A percentile compares a stretch with the other conserved stretches of the same genome.
Conservation (phyloP, 805 yeast species). For the Pichia ethanolica region DNA sequence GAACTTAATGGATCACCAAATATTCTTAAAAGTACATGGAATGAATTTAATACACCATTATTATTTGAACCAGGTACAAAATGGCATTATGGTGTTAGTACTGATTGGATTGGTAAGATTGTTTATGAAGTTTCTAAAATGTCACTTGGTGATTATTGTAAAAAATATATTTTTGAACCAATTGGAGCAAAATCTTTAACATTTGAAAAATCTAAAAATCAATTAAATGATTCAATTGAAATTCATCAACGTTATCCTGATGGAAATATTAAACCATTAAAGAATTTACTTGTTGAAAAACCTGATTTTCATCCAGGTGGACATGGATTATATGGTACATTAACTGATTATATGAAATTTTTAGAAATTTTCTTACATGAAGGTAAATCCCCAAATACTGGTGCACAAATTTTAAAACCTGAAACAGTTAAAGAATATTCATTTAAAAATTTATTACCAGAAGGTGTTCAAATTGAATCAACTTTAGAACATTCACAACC, state of each 20-base stretch:
- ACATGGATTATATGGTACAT: conserved; percentile 5
- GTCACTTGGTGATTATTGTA: conserved; percentile 5
- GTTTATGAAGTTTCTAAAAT: background rate
- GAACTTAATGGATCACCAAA: background rate
- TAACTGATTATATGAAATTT: conserved; percentile 4
- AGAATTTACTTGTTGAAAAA: background rate
- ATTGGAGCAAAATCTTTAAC: conserved; percentile 3
- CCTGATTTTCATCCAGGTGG: conserved; percentile 7
- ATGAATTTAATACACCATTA: conserved; percentile 13
- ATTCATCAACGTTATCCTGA: conserved; percentile 4
- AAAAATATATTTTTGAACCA: conserved; percentile 1
- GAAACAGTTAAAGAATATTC: conserved; percentile 2
- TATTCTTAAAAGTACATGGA: conserved; percentile 20
- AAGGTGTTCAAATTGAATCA: background rate
- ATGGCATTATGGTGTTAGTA: conserved; percentile 6
- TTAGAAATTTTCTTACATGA: conserved; percentile 7
- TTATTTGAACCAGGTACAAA: conserved; percentile 21
- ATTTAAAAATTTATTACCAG: conserved; percentile 4
- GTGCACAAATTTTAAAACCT: conserved; percentile 2
- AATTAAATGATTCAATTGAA: background rate
- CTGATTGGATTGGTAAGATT: conserved; percentile 7
- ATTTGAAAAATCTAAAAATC: background rate
- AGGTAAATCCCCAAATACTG: conserved; percentile 2
- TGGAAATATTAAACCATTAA: background rate
- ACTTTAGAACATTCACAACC: conserved; percentile 4